Percentiles rank a stretch among this genome's conserved stretches.
Evolutionary conservation across 2,329 filamentous ascomycete genomes (phyloP).

Genomic region (Byssoonygena ceratinophila): DNA sequence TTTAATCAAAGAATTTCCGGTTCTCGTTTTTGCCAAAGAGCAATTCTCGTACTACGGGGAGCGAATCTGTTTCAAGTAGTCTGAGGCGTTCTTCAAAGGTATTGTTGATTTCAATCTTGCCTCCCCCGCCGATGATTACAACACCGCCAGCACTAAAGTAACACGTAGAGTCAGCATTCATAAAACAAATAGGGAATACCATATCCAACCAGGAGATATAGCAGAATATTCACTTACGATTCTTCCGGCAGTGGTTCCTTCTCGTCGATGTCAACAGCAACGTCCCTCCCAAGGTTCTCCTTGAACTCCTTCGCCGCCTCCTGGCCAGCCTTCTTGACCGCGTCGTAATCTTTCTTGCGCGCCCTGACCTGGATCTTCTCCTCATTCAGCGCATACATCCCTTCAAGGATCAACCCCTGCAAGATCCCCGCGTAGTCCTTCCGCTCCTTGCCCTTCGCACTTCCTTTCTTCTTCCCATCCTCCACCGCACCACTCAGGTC

Average conservation of each 20-base stretch:
- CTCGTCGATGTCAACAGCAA: slow-evolving; percentile 64
- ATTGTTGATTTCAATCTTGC: slow-evolving; percentile 98
- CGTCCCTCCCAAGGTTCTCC: slow-evolving; percentile 60
- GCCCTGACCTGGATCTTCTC: slow-evolving; percentile 61
- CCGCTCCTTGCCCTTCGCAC: slow-evolving; percentile 14
- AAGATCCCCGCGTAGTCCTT: slow-evolving; percentile 63
- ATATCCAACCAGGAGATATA: neutral
- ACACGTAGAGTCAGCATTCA: slow-evolving; percentile 1
- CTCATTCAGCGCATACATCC: slow-evolving; percentile 80
- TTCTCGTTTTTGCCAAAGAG: slow-evolving; percentile 93
- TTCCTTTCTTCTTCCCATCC: slow-evolving; percentile 26
- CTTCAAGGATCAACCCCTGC: slow-evolving; percentile 76
- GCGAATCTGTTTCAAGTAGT: slow-evolving; percentile 71
- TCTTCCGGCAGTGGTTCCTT: slow-evolving; percentile 66
- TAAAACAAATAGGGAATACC: too few species aligned
- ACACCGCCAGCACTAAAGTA: slow-evolving; percentile 66
- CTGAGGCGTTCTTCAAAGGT: slow-evolving; percentile 86
- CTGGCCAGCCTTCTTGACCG: slow-evolving; percentile 66
- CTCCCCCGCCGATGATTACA: slow-evolving; percentile 64
- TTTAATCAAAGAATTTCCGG: slow-evolving; percentile 85
- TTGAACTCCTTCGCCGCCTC: slow-evolving; percentile 75
- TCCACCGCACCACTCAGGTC: slow-evolving; percentile 40
- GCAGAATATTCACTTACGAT: slow-evolving; percentile 52
- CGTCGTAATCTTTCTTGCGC: slow-evolving; percentile 65
- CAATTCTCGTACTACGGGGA: slow-evolving; percentile 72